These are phyloP conservation scores for Escallonia rubra DNA, from an alignment of 129 eudicot species.

Conservation along the genomic window DNA sequence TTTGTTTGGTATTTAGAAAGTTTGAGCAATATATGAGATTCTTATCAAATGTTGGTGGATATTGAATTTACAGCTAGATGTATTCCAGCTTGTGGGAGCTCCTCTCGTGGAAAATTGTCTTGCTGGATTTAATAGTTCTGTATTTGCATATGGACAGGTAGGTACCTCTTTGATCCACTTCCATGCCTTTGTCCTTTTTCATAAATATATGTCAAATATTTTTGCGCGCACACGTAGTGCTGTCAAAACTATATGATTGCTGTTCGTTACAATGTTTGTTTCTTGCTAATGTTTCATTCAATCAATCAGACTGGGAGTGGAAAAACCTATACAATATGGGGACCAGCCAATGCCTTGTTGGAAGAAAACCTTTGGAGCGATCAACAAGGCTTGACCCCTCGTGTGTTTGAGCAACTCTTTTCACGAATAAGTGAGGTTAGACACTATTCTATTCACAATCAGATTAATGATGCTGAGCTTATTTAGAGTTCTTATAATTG, in stretches of 20 bases:
- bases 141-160: slow-evolving; percentile 99
- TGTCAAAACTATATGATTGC: too few relatives aligned
- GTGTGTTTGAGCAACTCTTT: slow-evolving; percentile 77
- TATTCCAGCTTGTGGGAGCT: slow-evolving; percentile 88
- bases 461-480: not conserved
- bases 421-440: slow-evolving; percentile 77
- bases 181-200: too few relatives aligned
- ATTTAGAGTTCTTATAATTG: not conserved
- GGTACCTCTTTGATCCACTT: not conserved
- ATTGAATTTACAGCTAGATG: slow-evolving; percentile 50
- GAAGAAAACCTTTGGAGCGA: slow-evolving; percentile 51
- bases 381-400: slow-evolving; percentile 90
- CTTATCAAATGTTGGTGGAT: not conserved
- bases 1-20: slow-evolving; percentile 5
- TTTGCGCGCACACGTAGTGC: too few relatives aligned
- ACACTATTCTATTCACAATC: not conserved
- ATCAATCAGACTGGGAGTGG: slow-evolving; percentile 88
- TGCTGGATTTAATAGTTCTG: slow-evolving; percentile 96
- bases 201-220: not conserved
- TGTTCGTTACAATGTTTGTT: too few relatives aligned
- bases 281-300: not conserved
- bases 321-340: slow-evolving; percentile 95
- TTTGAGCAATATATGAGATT: not conserved
- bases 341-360: slow-evolving; percentile 75
- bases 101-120: slow-evolving; percentile 94